Conservation (phyloP, 495 filamentous ascomycete species). For the Lasiosphaeriaceae sp. region DNA sequence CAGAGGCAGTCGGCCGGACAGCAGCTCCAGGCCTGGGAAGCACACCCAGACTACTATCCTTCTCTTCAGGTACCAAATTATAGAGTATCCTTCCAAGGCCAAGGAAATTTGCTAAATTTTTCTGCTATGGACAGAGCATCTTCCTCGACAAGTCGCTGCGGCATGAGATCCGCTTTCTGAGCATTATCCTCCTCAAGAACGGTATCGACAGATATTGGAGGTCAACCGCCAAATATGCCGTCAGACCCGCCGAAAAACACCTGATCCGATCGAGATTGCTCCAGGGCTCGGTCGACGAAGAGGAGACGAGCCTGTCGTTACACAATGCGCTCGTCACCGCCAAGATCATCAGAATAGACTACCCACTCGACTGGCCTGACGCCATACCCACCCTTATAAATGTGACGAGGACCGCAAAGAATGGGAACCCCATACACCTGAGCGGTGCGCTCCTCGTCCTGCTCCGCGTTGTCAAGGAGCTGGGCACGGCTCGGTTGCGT, state of each 20-base stretch:
- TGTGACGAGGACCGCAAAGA: conserved; percentile 49
- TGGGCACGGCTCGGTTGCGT: conserved; percentile 71
- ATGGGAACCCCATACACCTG: conserved; percentile 51
- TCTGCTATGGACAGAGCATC: conserved; percentile 50
- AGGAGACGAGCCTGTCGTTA: conserved; percentile 65
- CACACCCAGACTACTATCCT: conserved; percentile 67
- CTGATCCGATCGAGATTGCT: conserved; percentile 70
- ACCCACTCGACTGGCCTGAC: conserved; percentile 75
- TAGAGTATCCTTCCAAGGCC: neutral
- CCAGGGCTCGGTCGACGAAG: conserved; percentile 68
- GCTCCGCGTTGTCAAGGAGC: conserved; percentile 83
- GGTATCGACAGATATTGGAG: conserved; percentile 95
- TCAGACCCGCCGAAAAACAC: conserved; percentile 69
- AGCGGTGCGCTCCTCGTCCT: conserved; percentile 71
- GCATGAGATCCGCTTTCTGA: conserved; percentile 73
- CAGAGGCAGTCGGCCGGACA: conserved; percentile 74
- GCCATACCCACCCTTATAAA: conserved; percentile 55
- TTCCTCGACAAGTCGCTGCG: conserved; percentile 76
- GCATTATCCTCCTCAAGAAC: conserved; percentile 92
- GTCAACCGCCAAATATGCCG: conserved; percentile 62
- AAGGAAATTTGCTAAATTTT: conserved; percentile 1
- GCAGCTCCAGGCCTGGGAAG: conserved; percentile 86
- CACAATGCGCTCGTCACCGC: conserved; percentile 85
- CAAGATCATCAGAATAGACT: conserved; percentile 86
- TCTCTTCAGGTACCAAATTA: conserved; percentile 62